Evolutionary conservation across 2,329 filamentous ascomycete genomes (phyloP).

Genomic region (Sporothrix pallida): DNA sequence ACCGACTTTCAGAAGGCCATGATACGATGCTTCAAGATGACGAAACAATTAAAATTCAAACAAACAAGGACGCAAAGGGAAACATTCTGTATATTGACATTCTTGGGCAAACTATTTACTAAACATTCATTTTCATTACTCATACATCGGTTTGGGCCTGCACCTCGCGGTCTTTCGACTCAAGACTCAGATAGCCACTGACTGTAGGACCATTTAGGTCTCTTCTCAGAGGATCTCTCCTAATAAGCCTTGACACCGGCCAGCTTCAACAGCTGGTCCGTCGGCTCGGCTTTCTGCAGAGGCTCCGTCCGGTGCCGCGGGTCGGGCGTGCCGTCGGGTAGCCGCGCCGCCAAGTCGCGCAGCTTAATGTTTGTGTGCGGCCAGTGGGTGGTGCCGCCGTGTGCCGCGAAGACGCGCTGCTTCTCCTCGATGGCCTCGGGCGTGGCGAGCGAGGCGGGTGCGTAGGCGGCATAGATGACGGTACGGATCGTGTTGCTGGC

Average conservation of each 20-base stretch:
- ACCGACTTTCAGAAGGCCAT: no score
- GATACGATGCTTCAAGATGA: no score
- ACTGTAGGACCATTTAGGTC: not conserved
- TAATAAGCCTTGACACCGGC: conserved; percentile 45
- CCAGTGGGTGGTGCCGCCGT: conserved; percentile 44
- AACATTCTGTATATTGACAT: not conserved
- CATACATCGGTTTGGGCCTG: not conserved
- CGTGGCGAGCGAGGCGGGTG: conserved; percentile 45
- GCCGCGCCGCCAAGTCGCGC: conserved; percentile 8
- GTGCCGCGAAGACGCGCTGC: conserved; percentile 42
- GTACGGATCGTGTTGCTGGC: conserved; percentile 42
- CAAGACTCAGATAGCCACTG: not conserved
- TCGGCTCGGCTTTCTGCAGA: conserved; percentile 46
- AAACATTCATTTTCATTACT: not conserved
- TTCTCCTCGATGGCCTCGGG: conserved; percentile 42
- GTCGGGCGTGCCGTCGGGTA: conserved; percentile 28
- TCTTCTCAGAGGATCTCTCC: not conserved
- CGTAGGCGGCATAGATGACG: conserved; percentile 46
- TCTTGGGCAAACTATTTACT: not conserved
- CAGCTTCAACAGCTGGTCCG: conserved; percentile 44
- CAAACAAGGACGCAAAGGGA: not conserved
- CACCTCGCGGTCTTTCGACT: not conserved
- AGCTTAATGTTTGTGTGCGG: conserved; percentile 35
- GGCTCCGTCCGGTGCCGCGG: conserved; percentile 41
- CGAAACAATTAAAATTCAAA: no score